phyloP scores from a whole-genome alignment of 139 green algal species.

The Picochlorum sp. region DNA sequence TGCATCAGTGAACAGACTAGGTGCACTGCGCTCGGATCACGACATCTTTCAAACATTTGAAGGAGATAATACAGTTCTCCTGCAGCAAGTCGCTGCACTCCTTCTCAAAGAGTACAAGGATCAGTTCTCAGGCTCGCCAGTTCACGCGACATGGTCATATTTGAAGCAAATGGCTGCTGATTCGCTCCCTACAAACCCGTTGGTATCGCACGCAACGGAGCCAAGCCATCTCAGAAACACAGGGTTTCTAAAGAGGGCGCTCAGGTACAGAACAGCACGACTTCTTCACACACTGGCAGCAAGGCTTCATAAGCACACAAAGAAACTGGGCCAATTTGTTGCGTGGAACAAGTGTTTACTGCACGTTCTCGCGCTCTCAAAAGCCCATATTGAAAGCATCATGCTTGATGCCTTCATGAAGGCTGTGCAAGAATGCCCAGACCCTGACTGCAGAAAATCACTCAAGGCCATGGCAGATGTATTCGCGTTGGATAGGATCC shows the following conservation, averaged over 20 bases:
- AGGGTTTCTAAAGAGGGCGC: constrained; percentile 51
- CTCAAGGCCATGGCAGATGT: constrained; percentile 66
- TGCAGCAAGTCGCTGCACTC: constrained; percentile 70
- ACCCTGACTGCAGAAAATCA: constrained; percentile 55
- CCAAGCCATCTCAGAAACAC: constrained; percentile 60
- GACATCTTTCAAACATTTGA: constrained; percentile 80
- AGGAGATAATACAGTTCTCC: constrained; percentile 80
- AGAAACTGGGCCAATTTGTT: constrained; percentile 46
- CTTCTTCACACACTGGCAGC: constrained; percentile 68
- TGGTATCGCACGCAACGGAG: constrained; percentile 68
- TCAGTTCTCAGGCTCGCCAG: constrained; percentile 52
- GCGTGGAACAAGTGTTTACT: constrained; percentile 77
- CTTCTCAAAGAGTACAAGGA: constrained; percentile 75
- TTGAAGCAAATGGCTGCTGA: constrained; percentile 38
- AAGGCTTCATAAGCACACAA: constrained; percentile 62
- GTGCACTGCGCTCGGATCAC: constrained; percentile 65
- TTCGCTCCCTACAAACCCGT: constrained; percentile 64
- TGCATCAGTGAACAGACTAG: constrained; percentile 59
- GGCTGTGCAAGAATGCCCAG: constrained; percentile 46
- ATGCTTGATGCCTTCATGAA: constrained; percentile 38
- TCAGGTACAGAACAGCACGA: constrained; percentile 53
- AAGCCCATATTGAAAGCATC: constrained; percentile 40
- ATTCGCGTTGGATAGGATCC: constrained; percentile 66
- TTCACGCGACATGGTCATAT: constrained; percentile 54
- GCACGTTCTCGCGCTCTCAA: constrained; percentile 51